phyloP scores from a whole-genome alignment of 345 rosid genomes.

The Nasturtium officinale region DNA sequence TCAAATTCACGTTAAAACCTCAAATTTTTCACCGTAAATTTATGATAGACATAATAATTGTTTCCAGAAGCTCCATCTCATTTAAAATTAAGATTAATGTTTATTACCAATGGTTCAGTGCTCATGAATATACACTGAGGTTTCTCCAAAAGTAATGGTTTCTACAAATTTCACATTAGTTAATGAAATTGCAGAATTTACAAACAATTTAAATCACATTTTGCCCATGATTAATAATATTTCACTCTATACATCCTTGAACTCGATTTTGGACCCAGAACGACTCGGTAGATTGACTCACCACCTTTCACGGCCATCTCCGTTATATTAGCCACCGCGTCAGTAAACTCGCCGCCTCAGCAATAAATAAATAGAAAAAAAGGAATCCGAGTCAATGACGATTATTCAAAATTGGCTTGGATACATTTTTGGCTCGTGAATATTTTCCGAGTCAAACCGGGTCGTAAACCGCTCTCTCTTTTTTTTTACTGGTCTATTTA shows the following conservation, averaged over 20 bases:
- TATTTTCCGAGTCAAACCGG: conserved; percentile 48
- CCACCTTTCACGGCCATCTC: conserved; percentile 60
- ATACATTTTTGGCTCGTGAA: neutral
- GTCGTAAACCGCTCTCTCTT: conserved; percentile 27
- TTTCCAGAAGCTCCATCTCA: neutral
- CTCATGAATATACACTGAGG: neutral
- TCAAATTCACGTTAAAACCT: neutral
- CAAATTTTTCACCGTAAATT: neutral
- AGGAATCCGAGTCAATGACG: conserved; percentile 26
- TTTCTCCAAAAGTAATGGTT: conserved; percentile 8
- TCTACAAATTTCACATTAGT: conserved; percentile 2
- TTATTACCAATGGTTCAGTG: neutral
- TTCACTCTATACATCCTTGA: neutral
- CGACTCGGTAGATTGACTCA: conserved; percentile 62
- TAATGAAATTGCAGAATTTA: conserved; percentile 19
- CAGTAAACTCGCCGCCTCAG: conserved; percentile 24
- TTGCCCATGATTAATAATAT: neutral
- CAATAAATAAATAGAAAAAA: conserved; percentile 16
- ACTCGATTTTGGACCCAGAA: conserved; percentile 55
- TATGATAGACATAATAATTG: neutral
- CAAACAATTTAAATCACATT: conserved; percentile 23
- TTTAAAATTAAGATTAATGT: neutral
- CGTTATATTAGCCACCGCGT: conserved; percentile 25
- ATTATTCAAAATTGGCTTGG: conserved; percentile 1
- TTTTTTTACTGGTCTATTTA: conserved; percentile 16